Evolutionary conservation across 2,329 filamentous ascomycete species (phyloP), one percentile per base, ranked within the genome.

Genomic region (Mariannaea elegans): DNA sequence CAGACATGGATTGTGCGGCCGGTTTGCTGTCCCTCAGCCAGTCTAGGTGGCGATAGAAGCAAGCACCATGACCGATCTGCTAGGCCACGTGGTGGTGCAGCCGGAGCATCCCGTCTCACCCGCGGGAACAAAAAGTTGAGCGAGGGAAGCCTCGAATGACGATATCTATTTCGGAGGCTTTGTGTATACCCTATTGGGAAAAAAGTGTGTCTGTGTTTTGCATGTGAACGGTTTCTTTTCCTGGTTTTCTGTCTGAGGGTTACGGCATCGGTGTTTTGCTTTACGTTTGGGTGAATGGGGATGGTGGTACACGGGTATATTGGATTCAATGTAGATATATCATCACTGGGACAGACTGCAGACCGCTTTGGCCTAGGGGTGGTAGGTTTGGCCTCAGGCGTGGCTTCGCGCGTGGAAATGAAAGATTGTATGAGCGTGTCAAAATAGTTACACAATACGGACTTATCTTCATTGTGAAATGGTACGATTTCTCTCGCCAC

Each of bases 11-110:
- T 73, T 96, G 93, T 72, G 90, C 97, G 45, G 92, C 94, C 54
- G 93, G 93, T n/a, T 78, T 98, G 64, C 76, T 97, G 63, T 94
- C 92, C 49, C 82, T 98, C 44, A 96, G 93, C 70, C 92, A 97
- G 77, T 94, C 94, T n/a, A 92, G 92, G 72, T 97, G 94, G 93
- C 85, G 87, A 71, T 90, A 65, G 31, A 18, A 13, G 31, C 16
- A 32, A n/a, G 16, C 44, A 54, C 47, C 18, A 19, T 41, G 46
- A 45, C 38, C 27, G 34, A 50, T 41, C 13, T 44, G 41, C 19
- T 19, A 23, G 16, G 47, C 57, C 57, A 54, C 51, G 45, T 41
- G 47, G 44, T 39, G 32, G 31, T 41, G 41, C 57, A 50, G 51
- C 21, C 46, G 51, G 45, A 23, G 18, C 42, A 31, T 46, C 39